Conservation (phyloP, 305 asterid genomes). For the Fraxinus paxiana region DNA sequence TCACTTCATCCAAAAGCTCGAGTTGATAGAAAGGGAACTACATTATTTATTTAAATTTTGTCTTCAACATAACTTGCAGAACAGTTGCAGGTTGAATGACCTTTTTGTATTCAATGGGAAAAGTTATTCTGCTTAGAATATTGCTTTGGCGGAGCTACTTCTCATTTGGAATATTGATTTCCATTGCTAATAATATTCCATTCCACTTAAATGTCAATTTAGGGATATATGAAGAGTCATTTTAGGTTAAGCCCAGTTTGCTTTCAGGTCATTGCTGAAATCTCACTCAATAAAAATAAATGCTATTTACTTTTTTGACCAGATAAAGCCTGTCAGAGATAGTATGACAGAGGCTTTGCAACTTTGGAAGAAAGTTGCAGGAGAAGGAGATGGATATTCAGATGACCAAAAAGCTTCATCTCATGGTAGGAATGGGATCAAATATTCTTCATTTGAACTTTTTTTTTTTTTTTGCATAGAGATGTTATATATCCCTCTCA, state of each 20-base stretch:
- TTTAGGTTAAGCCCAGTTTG: conserved; percentile 2
- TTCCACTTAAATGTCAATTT: conserved; percentile 10
- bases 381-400: conserved; percentile 77
- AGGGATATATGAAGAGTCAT: conserved; percentile 20
- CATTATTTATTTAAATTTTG: not conserved
- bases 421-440: conserved; percentile 48
- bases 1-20: not conserved
- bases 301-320: conserved; percentile 23
- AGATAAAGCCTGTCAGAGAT: conserved; percentile 96
- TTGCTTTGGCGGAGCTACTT: not conserved
- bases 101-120: conserved; percentile 2
- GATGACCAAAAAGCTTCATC: conserved; percentile 62
- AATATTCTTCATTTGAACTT: conserved; percentile 13
- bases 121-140: not conserved
- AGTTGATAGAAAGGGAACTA: not conserved
- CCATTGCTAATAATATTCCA: conserved; percentile 12
- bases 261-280: conserved; percentile 5
- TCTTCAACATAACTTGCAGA: not conserved
- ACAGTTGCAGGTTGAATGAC: conserved; percentile 8
- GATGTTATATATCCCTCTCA: conserved; percentile 23
- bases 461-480: not conserved
- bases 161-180: conserved; percentile 8
- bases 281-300: conserved; percentile 13
- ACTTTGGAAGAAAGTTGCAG: conserved; percentile 86
- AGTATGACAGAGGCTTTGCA: conserved; percentile 89